phyloP scores from a whole-genome alignment of 2,329 filamentous ascomycete genomes.

The Gliomastix tumulicola region DNA sequence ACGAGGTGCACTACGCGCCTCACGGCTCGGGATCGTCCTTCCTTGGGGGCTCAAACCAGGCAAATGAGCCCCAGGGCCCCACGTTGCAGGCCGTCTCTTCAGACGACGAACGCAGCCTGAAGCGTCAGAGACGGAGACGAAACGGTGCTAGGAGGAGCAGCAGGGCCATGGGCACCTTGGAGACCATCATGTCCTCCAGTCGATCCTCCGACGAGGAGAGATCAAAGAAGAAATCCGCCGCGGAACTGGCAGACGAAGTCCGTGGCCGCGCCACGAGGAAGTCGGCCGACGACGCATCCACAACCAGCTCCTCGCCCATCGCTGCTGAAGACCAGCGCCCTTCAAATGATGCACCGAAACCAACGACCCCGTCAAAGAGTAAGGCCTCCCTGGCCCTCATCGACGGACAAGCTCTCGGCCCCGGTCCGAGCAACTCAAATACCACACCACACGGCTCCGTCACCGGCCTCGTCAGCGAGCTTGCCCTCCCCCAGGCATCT shows the following conservation, averaged over 20 bases:
- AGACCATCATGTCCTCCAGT: constrained; percentile 62
- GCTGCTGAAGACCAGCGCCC: constrained; percentile 16
- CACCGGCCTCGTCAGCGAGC: constrained; percentile 43
- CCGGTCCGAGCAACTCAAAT: constrained; percentile 12
- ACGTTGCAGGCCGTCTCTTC: constrained; percentile 51
- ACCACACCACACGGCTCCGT: constrained; percentile 23
- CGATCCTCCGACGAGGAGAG: constrained; percentile 57
- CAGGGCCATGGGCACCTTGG: constrained; percentile 53
- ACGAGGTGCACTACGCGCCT: constrained; percentile 57
- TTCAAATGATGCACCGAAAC: constrained; percentile 2
- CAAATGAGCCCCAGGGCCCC: constrained; percentile 32
- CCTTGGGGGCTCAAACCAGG: constrained; percentile 17
- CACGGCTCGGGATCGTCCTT: constrained; percentile 51
- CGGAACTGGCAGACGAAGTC: constrained; percentile 47
- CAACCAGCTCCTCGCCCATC: constrained; percentile 18
- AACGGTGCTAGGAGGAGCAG: constrained; percentile 37
- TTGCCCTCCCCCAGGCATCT: constrained; percentile 50
- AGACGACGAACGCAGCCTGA: constrained; percentile 43
- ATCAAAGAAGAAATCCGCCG: constrained; percentile 51
- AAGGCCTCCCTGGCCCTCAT: constrained; percentile 26
- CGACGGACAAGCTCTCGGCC: constrained; percentile 21
- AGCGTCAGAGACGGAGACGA: constrained; percentile 30
- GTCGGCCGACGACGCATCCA: constrained; percentile 20
- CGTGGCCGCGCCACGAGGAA: constrained; percentile 39
- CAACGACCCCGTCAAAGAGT: constrained; percentile 9